Evolutionary conservation across 108 stramenopile genomes (phyloP).

Genomic region (Phaeodactylum tricornutum): DNA sequence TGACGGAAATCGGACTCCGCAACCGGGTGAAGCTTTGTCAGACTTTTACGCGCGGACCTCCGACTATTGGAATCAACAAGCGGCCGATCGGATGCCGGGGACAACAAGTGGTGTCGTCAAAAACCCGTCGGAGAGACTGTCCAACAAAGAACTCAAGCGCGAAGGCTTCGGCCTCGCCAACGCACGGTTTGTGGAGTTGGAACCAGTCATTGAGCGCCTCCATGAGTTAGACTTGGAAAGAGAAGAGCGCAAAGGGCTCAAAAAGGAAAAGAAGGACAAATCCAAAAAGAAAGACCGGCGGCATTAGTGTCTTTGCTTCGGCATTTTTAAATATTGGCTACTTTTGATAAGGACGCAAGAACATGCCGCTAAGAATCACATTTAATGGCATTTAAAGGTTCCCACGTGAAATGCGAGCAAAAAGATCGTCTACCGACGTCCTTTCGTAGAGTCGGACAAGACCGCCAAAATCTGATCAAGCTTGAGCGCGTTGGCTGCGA

Average conservation of each 20-base stretch:
- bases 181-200: conserved; percentile 50
- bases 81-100: too few relatives aligned
- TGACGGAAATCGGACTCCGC: conserved; percentile 47
- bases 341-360: too few relatives aligned
- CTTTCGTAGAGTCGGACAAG: too few relatives aligned
- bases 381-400: too few relatives aligned
- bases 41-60: conserved; percentile 81
- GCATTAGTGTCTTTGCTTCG: too few relatives aligned
- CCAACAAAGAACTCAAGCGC: conserved; percentile 67
- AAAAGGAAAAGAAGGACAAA: conserved; percentile 14
- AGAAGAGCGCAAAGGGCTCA: conserved; percentile 25
- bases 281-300: too few relatives aligned
- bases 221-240: conserved; percentile 33
- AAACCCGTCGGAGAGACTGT: too few relatives aligned
- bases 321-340: too few relatives aligned
- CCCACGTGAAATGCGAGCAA: too few relatives aligned
- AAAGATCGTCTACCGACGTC: too few relatives aligned
- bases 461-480: conserved; percentile 1
- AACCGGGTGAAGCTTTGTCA: conserved; percentile 52
- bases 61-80: conserved; percentile 49
- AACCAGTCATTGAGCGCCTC: conserved; percentile 46
- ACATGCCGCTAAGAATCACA: too few relatives aligned
- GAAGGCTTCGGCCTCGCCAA: conserved; percentile 67
- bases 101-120: conserved; percentile 8
- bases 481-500: not conserved